Evolutionary conservation across 2,329 filamentous ascomycete species (phyloP).

Genomic region (Calonectria pseudoreteaudii): DNA sequence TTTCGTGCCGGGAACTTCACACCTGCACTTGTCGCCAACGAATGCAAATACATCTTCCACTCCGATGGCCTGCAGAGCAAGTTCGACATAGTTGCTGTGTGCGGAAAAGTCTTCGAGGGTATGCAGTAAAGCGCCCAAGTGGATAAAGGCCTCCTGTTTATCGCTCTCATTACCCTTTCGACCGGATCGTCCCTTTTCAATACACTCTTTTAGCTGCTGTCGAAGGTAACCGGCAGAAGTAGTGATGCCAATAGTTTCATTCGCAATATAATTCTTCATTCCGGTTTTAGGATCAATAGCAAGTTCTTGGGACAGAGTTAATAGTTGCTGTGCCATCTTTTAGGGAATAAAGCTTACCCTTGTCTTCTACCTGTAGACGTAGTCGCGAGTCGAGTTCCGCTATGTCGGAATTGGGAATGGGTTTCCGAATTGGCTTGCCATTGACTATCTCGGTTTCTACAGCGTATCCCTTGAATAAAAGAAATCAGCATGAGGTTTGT

Average conservation of each 20-base stretch:
- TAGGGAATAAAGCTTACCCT: too few species aligned
- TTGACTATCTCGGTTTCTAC: too few species aligned
- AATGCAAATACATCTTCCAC: background rate
- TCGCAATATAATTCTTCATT: background rate
- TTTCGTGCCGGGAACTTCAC: too few species aligned
- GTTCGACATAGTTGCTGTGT: background rate
- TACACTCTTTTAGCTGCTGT: background rate
- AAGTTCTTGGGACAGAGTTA: background rate
- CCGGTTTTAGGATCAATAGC: background rate
- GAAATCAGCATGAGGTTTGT: too few species aligned
- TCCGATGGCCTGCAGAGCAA: background rate
- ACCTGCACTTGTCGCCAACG: background rate
- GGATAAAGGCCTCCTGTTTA: background rate
- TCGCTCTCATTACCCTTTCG: background rate
- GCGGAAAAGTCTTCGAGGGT: background rate
- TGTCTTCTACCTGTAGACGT: too few species aligned
- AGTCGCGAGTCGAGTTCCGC: too few species aligned
- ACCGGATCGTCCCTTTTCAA: background rate
- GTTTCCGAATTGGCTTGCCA: too few species aligned
- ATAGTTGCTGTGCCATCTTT: too few species aligned
- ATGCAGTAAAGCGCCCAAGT: background rate
- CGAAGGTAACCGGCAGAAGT: background rate
- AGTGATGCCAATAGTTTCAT: background rate
- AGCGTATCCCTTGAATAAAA: too few species aligned
- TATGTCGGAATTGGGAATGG: too few species aligned